These are phyloP conservation scores for Ulota crispa DNA, from an alignment of 225 moss, liverwort and hornwort genomes.

Conservation along the genomic window DNA sequence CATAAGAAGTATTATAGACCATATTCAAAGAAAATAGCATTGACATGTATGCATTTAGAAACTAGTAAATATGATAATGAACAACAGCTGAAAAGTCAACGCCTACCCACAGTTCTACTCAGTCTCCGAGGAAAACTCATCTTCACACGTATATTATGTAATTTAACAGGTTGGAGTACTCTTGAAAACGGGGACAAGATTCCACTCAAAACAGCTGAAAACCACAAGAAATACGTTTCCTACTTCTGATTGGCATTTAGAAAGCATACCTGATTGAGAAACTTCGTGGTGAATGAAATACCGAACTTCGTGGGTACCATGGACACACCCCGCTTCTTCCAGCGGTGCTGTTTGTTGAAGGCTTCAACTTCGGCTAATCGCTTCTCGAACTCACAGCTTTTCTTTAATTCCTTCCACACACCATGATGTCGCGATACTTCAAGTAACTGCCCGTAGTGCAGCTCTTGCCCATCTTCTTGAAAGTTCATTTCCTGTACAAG, in stretches of 20 bases:
- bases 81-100: no score
- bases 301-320: constrained; percentile 98
- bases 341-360: constrained; percentile 80
- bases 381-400: constrained; percentile 75
- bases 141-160: no score
- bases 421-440: constrained; percentile 59
- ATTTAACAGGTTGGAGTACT: no score
- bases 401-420: constrained; percentile 73
- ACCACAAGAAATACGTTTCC: no score
- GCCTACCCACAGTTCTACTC: no score
- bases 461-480: constrained; percentile 71
- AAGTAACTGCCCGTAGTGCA: constrained; percentile 81
- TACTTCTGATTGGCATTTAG: background rate
- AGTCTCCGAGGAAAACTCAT: no score
- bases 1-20: no score
- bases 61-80: no score
- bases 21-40: no score
- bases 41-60: no score
- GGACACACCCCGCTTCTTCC: constrained; percentile 92
- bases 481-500: constrained; percentile 79
- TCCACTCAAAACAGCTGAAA: no score
- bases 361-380: constrained; percentile 61
- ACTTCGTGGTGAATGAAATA: constrained; percentile 94
- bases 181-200: no score
- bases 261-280: constrained; percentile 76